Conservation (phyloP, 139 green algal species). For the Haematococcus lacustris region DNA sequence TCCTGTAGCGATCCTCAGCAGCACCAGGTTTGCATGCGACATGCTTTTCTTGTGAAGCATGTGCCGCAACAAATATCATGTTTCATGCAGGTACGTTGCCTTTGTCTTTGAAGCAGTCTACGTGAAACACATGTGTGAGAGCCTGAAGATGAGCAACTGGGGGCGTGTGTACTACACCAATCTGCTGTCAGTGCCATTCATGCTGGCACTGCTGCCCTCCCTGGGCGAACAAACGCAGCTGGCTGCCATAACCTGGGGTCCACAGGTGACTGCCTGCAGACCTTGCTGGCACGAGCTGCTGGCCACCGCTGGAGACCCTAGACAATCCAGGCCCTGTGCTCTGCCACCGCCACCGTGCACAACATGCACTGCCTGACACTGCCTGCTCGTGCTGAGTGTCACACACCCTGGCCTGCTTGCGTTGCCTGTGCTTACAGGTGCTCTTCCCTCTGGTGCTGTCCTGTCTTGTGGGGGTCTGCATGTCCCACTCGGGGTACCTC, state of each 20-base stretch:
- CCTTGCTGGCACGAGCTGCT: too few relatives aligned
- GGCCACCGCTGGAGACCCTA: too few relatives aligned
- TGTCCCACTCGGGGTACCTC: constrained; percentile 54
- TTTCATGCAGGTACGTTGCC: neutral
- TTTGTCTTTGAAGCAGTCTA: constrained; percentile 64
- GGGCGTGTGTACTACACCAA: constrained; percentile 69
- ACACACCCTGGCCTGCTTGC: neutral
- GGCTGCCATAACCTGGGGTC: neutral
- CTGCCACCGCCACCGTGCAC: too few relatives aligned
- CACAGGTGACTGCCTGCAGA: too few relatives aligned
- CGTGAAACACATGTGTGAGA: constrained; percentile 71
- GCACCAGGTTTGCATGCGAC: too few relatives aligned
- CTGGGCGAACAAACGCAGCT: constrained; percentile 13
- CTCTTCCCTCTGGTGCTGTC: constrained; percentile 46
- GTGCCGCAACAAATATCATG: too few relatives aligned
- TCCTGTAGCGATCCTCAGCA: neutral
- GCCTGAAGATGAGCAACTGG: constrained; percentile 65
- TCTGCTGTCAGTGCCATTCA: constrained; percentile 24
- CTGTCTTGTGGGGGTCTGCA: constrained; percentile 57
- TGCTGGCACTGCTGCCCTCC: constrained; percentile 18
- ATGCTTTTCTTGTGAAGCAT: too few relatives aligned
- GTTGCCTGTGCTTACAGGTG: constrained; percentile 1
- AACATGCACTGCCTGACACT: too few relatives aligned
- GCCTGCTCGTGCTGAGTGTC: too few relatives aligned
- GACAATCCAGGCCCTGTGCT: too few relatives aligned